phyloP scores from a whole-genome alignment of 140 eudicot species.

The Anethum foeniculum region DNA sequence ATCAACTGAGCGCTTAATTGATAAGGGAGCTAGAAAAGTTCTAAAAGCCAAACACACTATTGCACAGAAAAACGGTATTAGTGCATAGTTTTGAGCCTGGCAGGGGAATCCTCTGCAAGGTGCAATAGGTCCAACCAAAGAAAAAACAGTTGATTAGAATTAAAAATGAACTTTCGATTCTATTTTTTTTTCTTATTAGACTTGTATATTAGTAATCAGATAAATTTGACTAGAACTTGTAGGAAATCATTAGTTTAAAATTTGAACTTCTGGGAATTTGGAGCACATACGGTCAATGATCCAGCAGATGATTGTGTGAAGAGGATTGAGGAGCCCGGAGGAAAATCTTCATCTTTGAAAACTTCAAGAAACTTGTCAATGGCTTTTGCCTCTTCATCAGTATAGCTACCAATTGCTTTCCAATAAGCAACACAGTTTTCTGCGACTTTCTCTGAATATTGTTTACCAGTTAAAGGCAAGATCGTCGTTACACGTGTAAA shows the following conservation, averaged over 20 bases:
- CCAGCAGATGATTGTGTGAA: slow-evolving; percentile 61
- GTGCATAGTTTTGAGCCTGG: neutral
- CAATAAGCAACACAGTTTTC: slow-evolving; percentile 61
- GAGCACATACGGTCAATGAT: slow-evolving; percentile 43
- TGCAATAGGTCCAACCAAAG: no score
- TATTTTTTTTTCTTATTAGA: neutral
- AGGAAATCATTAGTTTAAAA: neutral
- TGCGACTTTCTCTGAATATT: slow-evolving; percentile 77
- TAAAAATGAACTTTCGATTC: neutral
- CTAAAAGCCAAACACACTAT: neutral
- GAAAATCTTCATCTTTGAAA: slow-evolving; percentile 55
- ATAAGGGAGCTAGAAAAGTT: neutral
- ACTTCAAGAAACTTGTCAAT: slow-evolving; percentile 51
- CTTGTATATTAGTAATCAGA: neutral
- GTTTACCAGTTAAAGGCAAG: slow-evolving; percentile 72
- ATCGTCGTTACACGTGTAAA: slow-evolving; percentile 67
- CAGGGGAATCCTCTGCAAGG: neutral
- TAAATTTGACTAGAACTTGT: neutral
- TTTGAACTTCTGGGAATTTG: neutral
- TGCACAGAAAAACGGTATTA: neutral
- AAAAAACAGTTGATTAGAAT: neutral
- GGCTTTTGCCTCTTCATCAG: slow-evolving; percentile 60
- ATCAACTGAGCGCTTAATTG: neutral
- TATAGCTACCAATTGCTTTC: slow-evolving; percentile 59
- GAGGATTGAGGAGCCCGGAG: slow-evolving; percentile 73